Conservation (phyloP, 768 basidiomycete genomes). For the Lentinula raphanica region DNA sequence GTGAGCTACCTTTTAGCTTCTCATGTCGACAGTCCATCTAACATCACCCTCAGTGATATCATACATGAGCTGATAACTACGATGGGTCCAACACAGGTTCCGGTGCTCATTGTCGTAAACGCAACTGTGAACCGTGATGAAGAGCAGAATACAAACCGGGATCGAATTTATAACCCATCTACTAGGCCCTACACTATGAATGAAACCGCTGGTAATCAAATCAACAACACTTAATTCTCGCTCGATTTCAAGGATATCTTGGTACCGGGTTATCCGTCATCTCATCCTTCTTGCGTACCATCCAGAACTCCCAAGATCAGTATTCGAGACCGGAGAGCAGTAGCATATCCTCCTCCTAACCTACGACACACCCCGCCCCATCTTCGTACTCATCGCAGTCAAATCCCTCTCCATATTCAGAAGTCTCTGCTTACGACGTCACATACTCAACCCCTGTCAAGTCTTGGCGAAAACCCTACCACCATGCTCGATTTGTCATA, state of each 20-base stretch:
- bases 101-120: not conserved
- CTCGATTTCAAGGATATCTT: too few relatives aligned
- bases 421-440: not conserved
- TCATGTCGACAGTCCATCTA: not conserved
- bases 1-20: slow-evolving; percentile 22
- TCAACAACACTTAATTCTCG: too few relatives aligned
- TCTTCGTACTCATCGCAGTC: not conserved
- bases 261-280: too few relatives aligned
- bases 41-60: not conserved
- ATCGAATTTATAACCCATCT: not conserved
- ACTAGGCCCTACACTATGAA: too few relatives aligned
- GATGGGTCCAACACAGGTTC: not conserved
- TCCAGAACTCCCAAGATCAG: not conserved
- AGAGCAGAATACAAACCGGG: not conserved
- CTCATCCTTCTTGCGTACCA: not conserved
- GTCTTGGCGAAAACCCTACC: not conserved
- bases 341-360: not conserved
- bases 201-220: too few relatives aligned
- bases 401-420: not conserved
- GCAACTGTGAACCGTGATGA: not conserved
- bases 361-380: not conserved
- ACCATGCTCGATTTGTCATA: not conserved
- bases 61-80: not conserved
- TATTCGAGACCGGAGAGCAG: not conserved
- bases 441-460: not conserved